Conservation (phyloP, 2,329 filamentous ascomycete genomes). For the Kalaharituber pfeilii region DNA sequence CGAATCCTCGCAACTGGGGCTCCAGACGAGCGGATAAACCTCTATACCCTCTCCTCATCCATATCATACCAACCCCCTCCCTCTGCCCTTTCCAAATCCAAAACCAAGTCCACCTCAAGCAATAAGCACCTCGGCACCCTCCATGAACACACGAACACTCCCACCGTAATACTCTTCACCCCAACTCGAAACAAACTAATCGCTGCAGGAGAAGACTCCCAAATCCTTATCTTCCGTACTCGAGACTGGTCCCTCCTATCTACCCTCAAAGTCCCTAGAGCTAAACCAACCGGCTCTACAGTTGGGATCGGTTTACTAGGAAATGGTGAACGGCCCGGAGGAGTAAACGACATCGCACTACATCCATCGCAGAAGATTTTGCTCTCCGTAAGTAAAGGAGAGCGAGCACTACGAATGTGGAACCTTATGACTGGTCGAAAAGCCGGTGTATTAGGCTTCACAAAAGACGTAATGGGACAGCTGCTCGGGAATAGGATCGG, state of each 20-base stretch:
- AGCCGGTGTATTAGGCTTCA: constrained; percentile 79
- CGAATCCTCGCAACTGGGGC: constrained; percentile 78
- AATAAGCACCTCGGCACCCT: constrained; percentile 80
- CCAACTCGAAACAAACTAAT: constrained; percentile 75
- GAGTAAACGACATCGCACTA: constrained; percentile 85
- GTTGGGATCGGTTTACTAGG: constrained; percentile 6
- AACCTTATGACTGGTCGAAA: constrained; percentile 94
- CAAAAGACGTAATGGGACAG: constrained; percentile 52
- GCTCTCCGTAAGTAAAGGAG: constrained; percentile 78
- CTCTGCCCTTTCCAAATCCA: not conserved
- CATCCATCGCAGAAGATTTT: constrained; percentile 95
- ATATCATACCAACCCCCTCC: constrained; percentile 6
- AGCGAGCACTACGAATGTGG: constrained; percentile 85
- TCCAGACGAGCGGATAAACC: constrained; percentile 85
- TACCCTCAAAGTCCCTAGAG: constrained; percentile 72
- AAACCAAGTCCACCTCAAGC: constrained; percentile 17
- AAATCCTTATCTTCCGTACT: constrained; percentile 69
- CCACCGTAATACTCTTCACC: constrained; percentile 60
- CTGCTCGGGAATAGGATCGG: constrained; percentile 51
- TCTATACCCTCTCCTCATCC: constrained; percentile 64
- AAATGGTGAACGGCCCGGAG: constrained; percentile 32
- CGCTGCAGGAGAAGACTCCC: constrained; percentile 77
- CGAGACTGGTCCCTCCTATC: constrained; percentile 80
- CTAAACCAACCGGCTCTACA: constrained; percentile 45
- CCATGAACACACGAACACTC: constrained; percentile 64